Percentiles rank a stretch among this genome's conserved stretches.
Evolutionary conservation across 768 basidiomycete genomes (phyloP).

Genomic region (Punctularia strigosozonata): DNA sequence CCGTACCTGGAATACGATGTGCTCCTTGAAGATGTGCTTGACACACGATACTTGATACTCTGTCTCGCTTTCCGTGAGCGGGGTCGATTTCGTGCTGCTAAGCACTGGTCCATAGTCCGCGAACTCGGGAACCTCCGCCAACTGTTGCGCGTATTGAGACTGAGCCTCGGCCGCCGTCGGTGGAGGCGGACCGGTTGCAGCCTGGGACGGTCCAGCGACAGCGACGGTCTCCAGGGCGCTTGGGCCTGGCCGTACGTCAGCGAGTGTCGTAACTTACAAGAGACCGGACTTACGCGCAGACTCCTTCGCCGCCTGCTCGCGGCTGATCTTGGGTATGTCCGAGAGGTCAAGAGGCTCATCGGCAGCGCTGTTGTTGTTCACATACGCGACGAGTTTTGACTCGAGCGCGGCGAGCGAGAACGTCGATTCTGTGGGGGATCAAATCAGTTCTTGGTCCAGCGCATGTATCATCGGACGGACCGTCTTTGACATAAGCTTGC

Average conservation of each 20-base stretch:
- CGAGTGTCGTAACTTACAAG: neutral
- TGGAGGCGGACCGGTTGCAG: conserved; percentile 49
- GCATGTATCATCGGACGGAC: conserved; percentile 26
- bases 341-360: conserved; percentile 74
- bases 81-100: conserved; percentile 63
- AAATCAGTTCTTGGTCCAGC: neutral
- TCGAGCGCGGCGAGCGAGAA: conserved; percentile 88
- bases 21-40: conserved; percentile 93
- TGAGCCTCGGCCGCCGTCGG: conserved; percentile 82
- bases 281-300: conserved; percentile 58
- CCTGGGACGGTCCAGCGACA: conserved; percentile 50
- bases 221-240: conserved; percentile 80
- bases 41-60: conserved; percentile 96
- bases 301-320: conserved; percentile 83
- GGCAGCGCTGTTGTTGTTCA: conserved; percentile 67
- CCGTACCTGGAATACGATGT: conserved; percentile 91
- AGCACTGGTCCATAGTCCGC: conserved; percentile 75
- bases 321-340: conserved; percentile 87
- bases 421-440: conserved; percentile 60
- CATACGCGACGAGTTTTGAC: conserved; percentile 84
- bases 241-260: conserved; percentile 40
- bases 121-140: conserved; percentile 80
- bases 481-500: conserved; percentile 85
- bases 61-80: conserved; percentile 92
- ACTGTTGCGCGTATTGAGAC: conserved; percentile 78